Percentiles rank a stretch among this genome's conserved stretches.
These are phyloP conservation scores for Vitis amurensis DNA, from an alignment of 164 flowering plant genomes.

Conservation along the genomic window DNA sequence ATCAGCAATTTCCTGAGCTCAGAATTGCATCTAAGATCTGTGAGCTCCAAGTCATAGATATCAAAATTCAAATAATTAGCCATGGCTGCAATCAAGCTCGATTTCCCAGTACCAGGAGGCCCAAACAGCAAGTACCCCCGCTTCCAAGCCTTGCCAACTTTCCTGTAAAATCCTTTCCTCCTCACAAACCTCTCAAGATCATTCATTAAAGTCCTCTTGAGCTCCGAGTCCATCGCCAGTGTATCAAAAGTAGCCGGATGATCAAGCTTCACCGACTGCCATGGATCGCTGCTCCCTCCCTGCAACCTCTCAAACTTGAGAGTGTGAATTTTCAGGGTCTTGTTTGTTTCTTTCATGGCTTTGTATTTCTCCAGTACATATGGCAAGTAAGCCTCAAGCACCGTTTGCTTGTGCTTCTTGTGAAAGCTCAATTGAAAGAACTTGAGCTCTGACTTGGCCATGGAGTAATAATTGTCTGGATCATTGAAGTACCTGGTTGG, in stretches of 20 bases:
- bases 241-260: slow-evolving; percentile 46
- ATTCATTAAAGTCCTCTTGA: slow-evolving; percentile 27
- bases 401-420: slow-evolving; percentile 31
- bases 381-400: slow-evolving; percentile 20
- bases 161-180: slow-evolving; percentile 36
- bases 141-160: slow-evolving; percentile 52
- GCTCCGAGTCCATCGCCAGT: slow-evolving; percentile 32
- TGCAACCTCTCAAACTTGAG: slow-evolving; percentile 3
- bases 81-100: slow-evolving; percentile 52
- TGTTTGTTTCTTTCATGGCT: slow-evolving; percentile 19
- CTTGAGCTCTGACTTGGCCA: slow-evolving; percentile 9
- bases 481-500: not conserved
- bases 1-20: slow-evolving; percentile 33
- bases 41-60: slow-evolving; percentile 41
- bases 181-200: slow-evolving; percentile 33
- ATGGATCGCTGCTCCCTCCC: not conserved
- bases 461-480: not conserved
- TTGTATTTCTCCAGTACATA: slow-evolving; percentile 19
- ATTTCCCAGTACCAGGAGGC: slow-evolving; percentile 50
- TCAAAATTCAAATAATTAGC: slow-evolving; percentile 37
- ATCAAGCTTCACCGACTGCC: slow-evolving; percentile 30
- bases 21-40: slow-evolving; percentile 21
- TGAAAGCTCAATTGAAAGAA: slow-evolving; percentile 37
- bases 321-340: slow-evolving; percentile 33
- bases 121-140: slow-evolving; percentile 45